Evolutionary conservation across 345 rosid species (phyloP), one percentile per base, ranked within the genome.

Genomic region (Tarenaya hassleriana): DNA sequence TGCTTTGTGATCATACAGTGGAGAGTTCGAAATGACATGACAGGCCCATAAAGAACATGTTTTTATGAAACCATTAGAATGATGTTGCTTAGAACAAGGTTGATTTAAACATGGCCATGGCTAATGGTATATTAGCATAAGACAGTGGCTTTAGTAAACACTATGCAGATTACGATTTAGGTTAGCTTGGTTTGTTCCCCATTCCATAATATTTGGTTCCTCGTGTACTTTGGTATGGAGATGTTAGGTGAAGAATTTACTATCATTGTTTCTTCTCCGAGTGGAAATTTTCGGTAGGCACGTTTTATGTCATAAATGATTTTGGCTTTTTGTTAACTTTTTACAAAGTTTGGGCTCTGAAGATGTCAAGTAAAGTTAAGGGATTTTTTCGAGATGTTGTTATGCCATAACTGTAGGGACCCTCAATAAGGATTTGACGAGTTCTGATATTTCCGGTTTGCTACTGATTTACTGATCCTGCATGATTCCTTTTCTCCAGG

Each of bases 401-500:
- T 9, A 16, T 20, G 6, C 8, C 29, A 24, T 24, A 2, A 24
- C 29, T 24, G 5, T 24, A 2, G 5, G 29, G 29, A 24, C 29
- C 29, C 29, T 32, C 8, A 39, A 37, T 47, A 14, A 18, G 4
- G 55, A 17, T 41, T 32, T 18, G 1, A 34, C 12, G 9, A 34
- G 14, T 20, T 15, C 4, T 45, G 48, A 45, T 1, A 8, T 38
- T 4, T n/a, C 19, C 43, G 32, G 16, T 16, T 34, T 41, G n/a
- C 14, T 7, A 8, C 21, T 34, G 3, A 11, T 24, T 37, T 16
- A 46, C 50, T 52, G 21, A 45, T 57, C 4, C 34, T 43, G 16
- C n/a, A 2, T 4, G 0, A 16, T 14, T 56, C 52, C 20, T 43
- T 69, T 55, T 64, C 55, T 70, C 66, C 94, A 92, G 98, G 59